Base-by-base conservation (phyloP, 1,139 yeast genomes). In the Arxiozyma bovina region DNA sequence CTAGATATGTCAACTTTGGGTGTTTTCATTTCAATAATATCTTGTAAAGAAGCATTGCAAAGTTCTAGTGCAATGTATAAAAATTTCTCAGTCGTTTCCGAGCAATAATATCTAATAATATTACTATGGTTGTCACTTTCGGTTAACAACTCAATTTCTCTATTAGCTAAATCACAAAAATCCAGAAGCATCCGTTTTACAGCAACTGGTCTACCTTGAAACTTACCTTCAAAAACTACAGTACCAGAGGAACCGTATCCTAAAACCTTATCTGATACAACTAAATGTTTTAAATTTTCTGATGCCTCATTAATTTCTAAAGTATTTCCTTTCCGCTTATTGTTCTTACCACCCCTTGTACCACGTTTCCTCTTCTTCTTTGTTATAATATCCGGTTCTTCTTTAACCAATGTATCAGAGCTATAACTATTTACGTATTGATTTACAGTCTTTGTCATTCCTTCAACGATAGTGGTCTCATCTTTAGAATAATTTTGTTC, bases 201-300 rank as follows among this genome's bases (percentile, higher is more conserved):
- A 0, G 99, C 99, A 11, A 94, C 99, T 1, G 95, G 96, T 52
- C 99, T 77, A 62, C 83, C 85, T 64, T 91, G 97, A 72, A 91
- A 93, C 4, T 82, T 79, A 0, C 99, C 99, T 66, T 86, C 82
- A 68, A 83, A 89, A 1, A 93, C 99, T 30, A 91, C 90, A 0
- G 99, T 93, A 38, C 99, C 99, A 65, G 93, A 96, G 1, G 97
- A 89, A 1, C 99, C 99, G 67, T 88, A 89, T 1, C 99, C 99
- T 51, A 93, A 72, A 25, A 90, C 78, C 48, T 79, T 81, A 60
- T 87, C 87, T 0, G 94, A 81, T 1, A 91, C 81, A 0, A 78
- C 72, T 57, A 89, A 71, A 53, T 82, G 83, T 54, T 79, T 82
- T 43, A 68, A 57, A 34, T 38, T 22, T 7, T 46, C 49, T 38